Conservation (phyloP, 768 basidiomycete species). For the Leucogyrophana mollusca region DNA sequence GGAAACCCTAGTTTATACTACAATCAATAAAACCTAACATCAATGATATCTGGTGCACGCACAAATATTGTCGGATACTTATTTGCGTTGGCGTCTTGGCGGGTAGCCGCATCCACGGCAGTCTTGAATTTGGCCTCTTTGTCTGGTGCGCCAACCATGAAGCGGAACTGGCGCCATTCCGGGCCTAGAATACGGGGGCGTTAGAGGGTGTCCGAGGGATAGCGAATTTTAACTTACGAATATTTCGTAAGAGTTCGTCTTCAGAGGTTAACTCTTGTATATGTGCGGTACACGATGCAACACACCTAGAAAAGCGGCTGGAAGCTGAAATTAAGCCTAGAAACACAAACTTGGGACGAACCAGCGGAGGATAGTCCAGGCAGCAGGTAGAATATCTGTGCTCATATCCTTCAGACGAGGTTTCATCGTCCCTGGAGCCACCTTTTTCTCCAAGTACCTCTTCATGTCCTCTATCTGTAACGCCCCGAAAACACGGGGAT, state of each 20-base stretch:
- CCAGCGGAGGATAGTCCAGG: constrained; percentile 69
- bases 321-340: no score
- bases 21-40: not conserved
- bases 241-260: constrained; percentile 53
- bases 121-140: constrained; percentile 64
- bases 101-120: constrained; percentile 41
- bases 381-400: constrained; percentile 48
- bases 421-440: constrained; percentile 48
- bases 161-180: constrained; percentile 61
- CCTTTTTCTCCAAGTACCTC: constrained; percentile 50
- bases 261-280: constrained; percentile 58
- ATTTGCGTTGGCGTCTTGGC: constrained; percentile 36
- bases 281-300: constrained; percentile 72
- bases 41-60: not conserved
- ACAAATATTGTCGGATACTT: constrained; percentile 28
- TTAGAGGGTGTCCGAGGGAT: not conserved
- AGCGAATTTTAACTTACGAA: constrained; percentile 39
- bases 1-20: constrained; percentile 51
- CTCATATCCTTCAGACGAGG: constrained; percentile 55
- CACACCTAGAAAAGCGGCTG: constrained; percentile 45
- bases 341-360: constrained; percentile 17
- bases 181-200: constrained; percentile 30
- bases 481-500: not conserved
- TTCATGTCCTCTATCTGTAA: constrained; percentile 57
- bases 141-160: constrained; percentile 70